A percentile compares a stretch with the other conserved stretches of the same genome.
phyloP scores from a whole-genome alignment of 192 early-diverging fungal species.

The Linnemannia exigua region DNA sequence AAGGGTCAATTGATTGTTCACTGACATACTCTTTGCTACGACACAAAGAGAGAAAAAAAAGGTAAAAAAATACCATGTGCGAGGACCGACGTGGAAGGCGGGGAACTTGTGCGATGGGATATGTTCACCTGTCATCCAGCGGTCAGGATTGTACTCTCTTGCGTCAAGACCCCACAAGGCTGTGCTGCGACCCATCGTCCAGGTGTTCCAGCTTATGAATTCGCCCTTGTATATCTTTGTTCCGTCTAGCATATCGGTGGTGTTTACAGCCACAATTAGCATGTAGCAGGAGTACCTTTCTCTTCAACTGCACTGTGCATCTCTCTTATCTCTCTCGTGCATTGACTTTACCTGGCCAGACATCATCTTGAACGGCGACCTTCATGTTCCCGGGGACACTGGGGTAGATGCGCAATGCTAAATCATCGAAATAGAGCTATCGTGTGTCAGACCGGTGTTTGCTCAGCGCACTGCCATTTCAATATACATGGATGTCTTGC shows the following conservation, averaged over 20 bases:
- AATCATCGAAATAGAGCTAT: slow-evolving; percentile 17
- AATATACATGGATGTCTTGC: background rate
- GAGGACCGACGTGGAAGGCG: slow-evolving; percentile 67
- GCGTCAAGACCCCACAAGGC: slow-evolving; percentile 60
- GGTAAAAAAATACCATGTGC: slow-evolving; percentile 19
- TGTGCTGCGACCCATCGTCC: slow-evolving; percentile 48
- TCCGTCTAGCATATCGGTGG: slow-evolving; percentile 20
- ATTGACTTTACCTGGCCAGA: slow-evolving; percentile 42
- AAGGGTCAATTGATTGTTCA: background rate
- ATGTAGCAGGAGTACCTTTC: background rate
- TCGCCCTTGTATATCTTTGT: slow-evolving; percentile 57
- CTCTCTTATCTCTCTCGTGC: too few species aligned
- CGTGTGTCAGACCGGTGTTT: background rate
- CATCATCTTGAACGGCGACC: slow-evolving; percentile 55
- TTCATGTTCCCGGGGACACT: slow-evolving; percentile 62
- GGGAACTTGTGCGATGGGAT: slow-evolving; percentile 55
- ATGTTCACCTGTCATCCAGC: slow-evolving; percentile 47
- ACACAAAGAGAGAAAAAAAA: too few species aligned
- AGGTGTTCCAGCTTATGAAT: slow-evolving; percentile 49
- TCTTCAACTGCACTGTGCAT: too few species aligned
- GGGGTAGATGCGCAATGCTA: slow-evolving; percentile 53
- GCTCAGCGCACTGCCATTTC: background rate
- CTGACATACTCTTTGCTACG: background rate
- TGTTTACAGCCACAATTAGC: background rate
- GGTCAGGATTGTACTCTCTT: slow-evolving; percentile 45